Evolutionary conservation across 2,329 filamentous ascomycete species (phyloP).

Genomic region (Talaromyces sp.): DNA sequence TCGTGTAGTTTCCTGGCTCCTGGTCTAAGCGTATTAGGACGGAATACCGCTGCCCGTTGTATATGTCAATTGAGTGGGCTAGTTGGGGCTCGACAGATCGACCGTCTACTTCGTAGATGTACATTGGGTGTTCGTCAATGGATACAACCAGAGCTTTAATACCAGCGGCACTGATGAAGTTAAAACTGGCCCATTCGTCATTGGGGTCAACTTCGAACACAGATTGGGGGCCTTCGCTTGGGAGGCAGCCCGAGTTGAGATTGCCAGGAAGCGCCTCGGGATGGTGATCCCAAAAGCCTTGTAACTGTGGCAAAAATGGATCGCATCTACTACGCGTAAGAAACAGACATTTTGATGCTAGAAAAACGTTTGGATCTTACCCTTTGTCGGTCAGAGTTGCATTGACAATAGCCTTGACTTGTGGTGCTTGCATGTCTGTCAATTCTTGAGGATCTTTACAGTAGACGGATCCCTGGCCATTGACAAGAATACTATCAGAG

Average conservation of each 20-base stretch:
- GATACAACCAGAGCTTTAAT: slow-evolving; percentile 53
- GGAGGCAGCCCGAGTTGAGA: slow-evolving; percentile 46
- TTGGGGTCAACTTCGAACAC: slow-evolving; percentile 45
- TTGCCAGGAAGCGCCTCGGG: slow-evolving; percentile 27
- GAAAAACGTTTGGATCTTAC: slow-evolving; percentile 3
- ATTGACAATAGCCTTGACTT: slow-evolving; percentile 8
- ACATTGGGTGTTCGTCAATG: slow-evolving; percentile 42
- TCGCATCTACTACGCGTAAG: slow-evolving; percentile 13
- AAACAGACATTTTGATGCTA: neutral
- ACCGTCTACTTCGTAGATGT: slow-evolving; percentile 43
- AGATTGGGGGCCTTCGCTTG: slow-evolving; percentile 49
- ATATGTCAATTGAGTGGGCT: slow-evolving; percentile 31
- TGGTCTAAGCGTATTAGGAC: slow-evolving; percentile 33
- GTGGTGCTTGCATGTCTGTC: slow-evolving; percentile 9
- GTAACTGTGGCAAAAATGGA: slow-evolving; percentile 11
- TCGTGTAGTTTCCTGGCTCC: slow-evolving; percentile 10
- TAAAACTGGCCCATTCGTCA: slow-evolving; percentile 56
- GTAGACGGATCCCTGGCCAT: slow-evolving; percentile 22
- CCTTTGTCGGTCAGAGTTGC: slow-evolving; percentile 23
- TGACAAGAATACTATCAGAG: slow-evolving; percentile 24
- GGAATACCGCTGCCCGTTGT: slow-evolving; percentile 39
- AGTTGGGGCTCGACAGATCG: slow-evolving; percentile 39
- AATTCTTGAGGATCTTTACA: slow-evolving; percentile 21
- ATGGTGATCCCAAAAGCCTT: slow-evolving; percentile 13
- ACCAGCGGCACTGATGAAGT: slow-evolving; percentile 57